Conservation (phyloP, 2,329 filamentous ascomycete genomes). For the Atkinsonella hypoxylon region DNA sequence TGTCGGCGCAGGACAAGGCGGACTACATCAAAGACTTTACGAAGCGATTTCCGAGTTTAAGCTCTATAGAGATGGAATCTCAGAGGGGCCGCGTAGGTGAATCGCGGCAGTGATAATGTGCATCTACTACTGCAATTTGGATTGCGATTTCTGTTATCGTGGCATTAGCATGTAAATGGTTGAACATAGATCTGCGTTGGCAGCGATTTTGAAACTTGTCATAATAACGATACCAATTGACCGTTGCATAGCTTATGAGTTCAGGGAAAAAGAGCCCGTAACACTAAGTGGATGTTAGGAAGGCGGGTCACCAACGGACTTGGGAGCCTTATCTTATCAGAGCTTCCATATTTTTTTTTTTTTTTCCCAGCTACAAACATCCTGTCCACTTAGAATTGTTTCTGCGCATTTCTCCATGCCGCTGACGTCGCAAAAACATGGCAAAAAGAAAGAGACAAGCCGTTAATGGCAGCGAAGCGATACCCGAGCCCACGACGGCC, state of each 20-base stretch:
- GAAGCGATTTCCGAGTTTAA: constrained; percentile 76
- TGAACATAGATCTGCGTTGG: background rate
- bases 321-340: constrained; percentile 6
- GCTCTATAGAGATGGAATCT: constrained; percentile 75
- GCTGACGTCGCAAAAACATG: constrained; percentile 16
- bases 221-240: background rate
- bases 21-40: constrained; percentile 63
- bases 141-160: constrained; percentile 2
- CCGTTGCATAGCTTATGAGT: too few species aligned
- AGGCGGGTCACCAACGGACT: background rate
- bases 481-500: constrained; percentile 11
- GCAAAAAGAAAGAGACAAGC: constrained; percentile 38
- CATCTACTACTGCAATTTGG: constrained; percentile 1
- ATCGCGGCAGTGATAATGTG: constrained; percentile 14
- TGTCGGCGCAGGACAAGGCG: constrained; percentile 45
- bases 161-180: constrained; percentile 7
- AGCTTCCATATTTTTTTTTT: constrained; percentile 1
- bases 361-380: background rate
- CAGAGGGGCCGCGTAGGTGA: constrained; percentile 29
- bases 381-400: background rate
- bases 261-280: too few species aligned
- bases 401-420: background rate
- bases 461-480: constrained; percentile 14
- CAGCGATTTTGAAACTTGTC: background rate
- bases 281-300: background rate